Conservation (phyloP, 1,284 basidiomycete species). For the Pisolithus thermaeus region DNA sequence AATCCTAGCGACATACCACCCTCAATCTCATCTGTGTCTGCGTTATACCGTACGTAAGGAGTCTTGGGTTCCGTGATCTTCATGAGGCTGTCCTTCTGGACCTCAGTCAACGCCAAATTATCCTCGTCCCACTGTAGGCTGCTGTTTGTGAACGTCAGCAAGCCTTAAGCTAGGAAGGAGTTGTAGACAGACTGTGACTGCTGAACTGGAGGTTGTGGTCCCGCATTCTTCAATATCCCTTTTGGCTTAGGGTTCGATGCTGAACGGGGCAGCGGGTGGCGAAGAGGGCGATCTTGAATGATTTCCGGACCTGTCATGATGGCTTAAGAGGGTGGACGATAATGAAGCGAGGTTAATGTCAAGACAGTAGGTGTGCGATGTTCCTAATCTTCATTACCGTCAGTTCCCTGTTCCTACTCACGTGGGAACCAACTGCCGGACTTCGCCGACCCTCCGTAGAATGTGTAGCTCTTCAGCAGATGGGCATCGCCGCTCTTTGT, state of each 20-base stretch:
- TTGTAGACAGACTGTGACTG: constrained; percentile 40
- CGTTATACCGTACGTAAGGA: constrained; percentile 88
- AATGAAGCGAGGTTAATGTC: background rate
- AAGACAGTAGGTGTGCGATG: constrained; percentile 1
- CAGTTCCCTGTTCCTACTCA: too few species aligned
- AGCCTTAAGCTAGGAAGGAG: background rate
- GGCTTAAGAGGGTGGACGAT: background rate
- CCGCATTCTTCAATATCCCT: constrained; percentile 79
- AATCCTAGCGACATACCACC: constrained; percentile 48
- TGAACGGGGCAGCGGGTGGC: constrained; percentile 45
- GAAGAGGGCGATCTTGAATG: constrained; percentile 34
- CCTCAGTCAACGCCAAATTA: constrained; percentile 85
- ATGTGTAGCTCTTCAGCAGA: too few species aligned
- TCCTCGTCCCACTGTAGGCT: constrained; percentile 88
- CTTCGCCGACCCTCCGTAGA: too few species aligned
- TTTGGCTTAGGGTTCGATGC: constrained; percentile 67
- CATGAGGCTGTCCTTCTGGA: constrained; percentile 91
- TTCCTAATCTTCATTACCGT: background rate
- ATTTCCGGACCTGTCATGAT: constrained; percentile 34
- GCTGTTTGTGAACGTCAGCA: constrained; percentile 21
- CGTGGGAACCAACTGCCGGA: too few species aligned
- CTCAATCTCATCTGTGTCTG: constrained; percentile 78
- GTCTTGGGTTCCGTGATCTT: constrained; percentile 97
- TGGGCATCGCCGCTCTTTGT: too few species aligned
- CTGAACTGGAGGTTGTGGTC: constrained; percentile 36